Evolutionary conservation across 2,329 filamentous ascomycete genomes (phyloP), one percentile per base, ranked within the genome.

Genomic region (Fusarium pilosicola): DNA sequence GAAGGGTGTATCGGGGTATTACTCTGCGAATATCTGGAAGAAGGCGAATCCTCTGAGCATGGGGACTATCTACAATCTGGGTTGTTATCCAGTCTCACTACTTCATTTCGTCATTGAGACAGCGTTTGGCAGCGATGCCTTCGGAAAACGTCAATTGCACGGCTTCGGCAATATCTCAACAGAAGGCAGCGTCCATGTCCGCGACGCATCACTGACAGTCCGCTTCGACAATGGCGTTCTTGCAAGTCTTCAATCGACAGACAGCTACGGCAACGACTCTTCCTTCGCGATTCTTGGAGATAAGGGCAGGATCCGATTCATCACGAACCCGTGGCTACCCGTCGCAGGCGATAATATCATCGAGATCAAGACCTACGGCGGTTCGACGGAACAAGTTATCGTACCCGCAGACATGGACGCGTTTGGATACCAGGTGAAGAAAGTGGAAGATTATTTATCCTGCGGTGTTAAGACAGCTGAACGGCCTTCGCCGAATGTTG

Each of bases 11-110:
- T 61, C 62, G 6, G 65, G 65, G 3, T 67, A 68, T n/a, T 68
- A 68, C 28, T 67, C 65, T 11, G 62, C 52, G 0, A 68, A 68
- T 22, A 67, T 68, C 28, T 68, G 62, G 52, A 68, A 68, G 28
- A 68, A 67, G 4, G 65, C 54, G 32, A 68, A 68, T 5, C 65
- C 65, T 3, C 39, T 67, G 6, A 67, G 62, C 22, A 68, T 67
- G 62, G 65, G 65, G 0, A 68, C 65, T 1, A 67, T 68, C 1
- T 68, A 68, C 17, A 68, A 68, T 0, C 24, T 68, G 3, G 65
- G 65, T 0, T 68, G 65, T 2, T 68, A 68, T 15, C 65, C 65
- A 3, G 65, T 68, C 2, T 68, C 65, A 12, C 11, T 68, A 0
- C 62, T 68, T 0, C 65, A 68, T 2, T 51, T 68, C 4, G 62